A percentile compares a stretch with the other conserved stretches of the same genome.
phyloP scores from a whole-genome alignment of 352 stramenopile genomes.

The Phytophthora pinifolia region DNA sequence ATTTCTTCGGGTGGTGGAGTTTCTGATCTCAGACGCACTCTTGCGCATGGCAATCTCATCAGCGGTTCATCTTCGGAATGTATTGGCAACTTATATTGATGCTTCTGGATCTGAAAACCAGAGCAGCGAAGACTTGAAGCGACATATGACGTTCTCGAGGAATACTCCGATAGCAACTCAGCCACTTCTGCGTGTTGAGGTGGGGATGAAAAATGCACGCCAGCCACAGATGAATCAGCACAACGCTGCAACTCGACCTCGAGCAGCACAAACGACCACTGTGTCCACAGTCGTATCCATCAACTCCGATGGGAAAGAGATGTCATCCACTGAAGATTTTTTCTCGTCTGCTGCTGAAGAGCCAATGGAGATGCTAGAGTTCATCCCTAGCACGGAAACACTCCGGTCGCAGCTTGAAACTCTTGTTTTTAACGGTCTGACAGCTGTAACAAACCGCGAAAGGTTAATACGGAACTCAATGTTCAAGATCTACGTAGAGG shows the following conservation, averaged over 20 bases:
- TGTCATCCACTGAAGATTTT: not conserved
- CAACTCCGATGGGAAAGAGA: not conserved
- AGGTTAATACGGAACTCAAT: conserved; percentile 61
- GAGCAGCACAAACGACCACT: conserved; percentile 2
- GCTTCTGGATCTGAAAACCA: conserved; percentile 3
- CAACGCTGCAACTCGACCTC: not conserved
- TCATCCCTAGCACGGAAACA: conserved; percentile 47
- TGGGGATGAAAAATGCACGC: conserved; percentile 28
- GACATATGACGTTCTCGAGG: not conserved
- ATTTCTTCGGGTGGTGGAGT: conserved; percentile 92
- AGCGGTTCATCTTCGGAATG: conserved; percentile 35
- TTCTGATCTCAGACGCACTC: conserved; percentile 82
- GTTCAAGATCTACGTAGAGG: conserved; percentile 69
- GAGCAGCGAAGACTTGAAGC: conserved; percentile 2
- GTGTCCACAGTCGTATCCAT: not conserved
- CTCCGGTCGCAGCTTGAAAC: conserved; percentile 72
- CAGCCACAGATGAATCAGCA: not conserved
- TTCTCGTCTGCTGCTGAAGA: not conserved
- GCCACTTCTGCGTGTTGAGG: conserved; percentile 81
- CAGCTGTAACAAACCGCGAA: conserved; percentile 62
- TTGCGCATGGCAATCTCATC: conserved; percentile 72
- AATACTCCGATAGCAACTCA: not conserved
- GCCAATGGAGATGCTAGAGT: conserved; percentile 42
- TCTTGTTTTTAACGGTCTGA: conserved; percentile 67
- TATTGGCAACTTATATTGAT: conserved; percentile 46